These are phyloP conservation scores for Erodium texanum DNA, from an alignment of 441 rosid genomes.

Conservation along the genomic window DNA sequence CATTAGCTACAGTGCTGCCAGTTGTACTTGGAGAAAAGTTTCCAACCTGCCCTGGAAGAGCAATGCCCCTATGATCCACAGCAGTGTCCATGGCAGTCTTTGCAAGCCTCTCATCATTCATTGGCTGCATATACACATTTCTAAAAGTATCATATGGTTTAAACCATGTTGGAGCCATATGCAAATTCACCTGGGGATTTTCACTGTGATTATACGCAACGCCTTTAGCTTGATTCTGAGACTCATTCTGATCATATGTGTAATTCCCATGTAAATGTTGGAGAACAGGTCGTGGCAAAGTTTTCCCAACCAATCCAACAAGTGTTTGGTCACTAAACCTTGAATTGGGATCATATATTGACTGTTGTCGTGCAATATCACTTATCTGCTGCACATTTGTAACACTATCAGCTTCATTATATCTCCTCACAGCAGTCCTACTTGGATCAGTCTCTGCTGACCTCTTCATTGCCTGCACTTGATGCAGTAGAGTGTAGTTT, in stretches of 20 bases:
- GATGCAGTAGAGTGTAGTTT: constrained; percentile 36
- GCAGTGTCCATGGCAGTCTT: constrained; percentile 25
- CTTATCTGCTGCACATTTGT: constrained; percentile 27
- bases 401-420: constrained; percentile 33
- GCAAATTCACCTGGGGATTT: constrained; percentile 51
- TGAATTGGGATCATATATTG: constrained; percentile 23
- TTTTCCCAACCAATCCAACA: constrained; percentile 23
- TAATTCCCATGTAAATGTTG: constrained; percentile 27
- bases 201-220: constrained; percentile 24
- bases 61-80: constrained; percentile 23
- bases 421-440: constrained; percentile 36
- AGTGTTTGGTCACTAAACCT: constrained; percentile 22
- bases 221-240: constrained; percentile 28
- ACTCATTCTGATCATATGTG: constrained; percentile 27
- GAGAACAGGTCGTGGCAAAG: constrained; percentile 25
- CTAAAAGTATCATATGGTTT: constrained; percentile 53
- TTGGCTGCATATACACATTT: constrained; percentile 48
- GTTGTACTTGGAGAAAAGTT: constrained; percentile 24
- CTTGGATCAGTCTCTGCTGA: constrained; percentile 32
- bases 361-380: constrained; percentile 24
- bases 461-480: constrained; percentile 41
- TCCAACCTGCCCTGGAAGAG: constrained; percentile 25
- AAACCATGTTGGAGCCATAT: constrained; percentile 73
- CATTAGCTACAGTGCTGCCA: constrained; percentile 29
- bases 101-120: constrained; percentile 30